Conservation (phyloP, 306 rosid species). For the Castanospermum australe region DNA sequence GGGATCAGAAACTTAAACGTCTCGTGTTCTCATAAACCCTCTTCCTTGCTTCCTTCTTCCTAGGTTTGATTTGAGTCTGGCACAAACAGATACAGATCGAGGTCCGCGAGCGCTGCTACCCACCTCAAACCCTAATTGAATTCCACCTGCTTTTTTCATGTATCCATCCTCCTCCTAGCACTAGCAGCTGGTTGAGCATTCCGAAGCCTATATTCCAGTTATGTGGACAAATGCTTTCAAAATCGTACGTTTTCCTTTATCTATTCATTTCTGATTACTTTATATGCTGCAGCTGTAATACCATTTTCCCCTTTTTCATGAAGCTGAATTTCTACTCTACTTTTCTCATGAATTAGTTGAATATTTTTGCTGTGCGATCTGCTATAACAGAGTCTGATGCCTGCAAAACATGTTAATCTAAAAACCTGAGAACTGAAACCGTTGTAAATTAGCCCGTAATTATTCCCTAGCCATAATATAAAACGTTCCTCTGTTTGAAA, state of each 20-base stretch:
- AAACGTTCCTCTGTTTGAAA: background rate
- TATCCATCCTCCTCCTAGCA: background rate
- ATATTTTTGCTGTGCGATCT: background rate
- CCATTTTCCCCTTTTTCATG: background rate
- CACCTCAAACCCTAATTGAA: conserved; percentile 34
- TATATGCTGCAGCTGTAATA: background rate
- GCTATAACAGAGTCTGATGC: background rate
- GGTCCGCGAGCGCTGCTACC: too few relatives aligned
- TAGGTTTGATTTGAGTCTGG: too few relatives aligned
- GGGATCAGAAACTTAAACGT: background rate
- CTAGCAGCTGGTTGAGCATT: background rate
- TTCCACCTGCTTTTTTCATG: background rate
- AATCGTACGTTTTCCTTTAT: conserved; percentile 32
- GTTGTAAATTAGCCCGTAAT: background rate
- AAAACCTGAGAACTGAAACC: background rate
- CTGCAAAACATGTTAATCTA: background rate
- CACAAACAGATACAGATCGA: background rate
- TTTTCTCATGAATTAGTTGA: background rate
- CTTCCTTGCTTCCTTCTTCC: too few relatives aligned
- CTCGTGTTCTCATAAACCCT: conserved; percentile 14
- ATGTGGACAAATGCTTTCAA: conserved; percentile 60
- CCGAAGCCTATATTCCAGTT: background rate
- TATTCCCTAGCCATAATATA: background rate
- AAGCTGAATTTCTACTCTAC: background rate
- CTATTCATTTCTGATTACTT: background rate